Evolutionary conservation across 257 asterid genomes (phyloP).

Genomic region (Thymus mandschuricus): DNA sequence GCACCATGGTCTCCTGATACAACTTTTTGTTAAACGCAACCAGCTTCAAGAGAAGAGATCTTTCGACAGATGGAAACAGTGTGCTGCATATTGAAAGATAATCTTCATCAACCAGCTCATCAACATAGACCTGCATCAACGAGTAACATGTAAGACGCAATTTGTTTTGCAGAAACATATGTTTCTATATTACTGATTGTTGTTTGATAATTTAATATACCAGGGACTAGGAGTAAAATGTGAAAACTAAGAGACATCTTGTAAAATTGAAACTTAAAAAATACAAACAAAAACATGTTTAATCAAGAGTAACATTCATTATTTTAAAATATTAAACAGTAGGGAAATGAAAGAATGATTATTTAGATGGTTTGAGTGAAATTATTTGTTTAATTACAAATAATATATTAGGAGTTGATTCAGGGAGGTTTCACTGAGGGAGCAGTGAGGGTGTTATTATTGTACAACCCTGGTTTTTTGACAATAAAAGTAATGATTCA

Average conservation of each 20-base stretch:
- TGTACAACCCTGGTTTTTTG: not conserved
- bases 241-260: not conserved
- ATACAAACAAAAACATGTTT: not conserved
- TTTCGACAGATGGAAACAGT: slow-evolving; percentile 65
- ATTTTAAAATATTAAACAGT: not conserved
- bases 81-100: slow-evolving; percentile 79
- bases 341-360: not conserved
- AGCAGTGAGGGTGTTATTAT: not conserved
- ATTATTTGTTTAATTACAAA: not conserved
- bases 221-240: not conserved
- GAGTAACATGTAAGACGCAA: not conserved
- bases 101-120: slow-evolving; percentile 87
- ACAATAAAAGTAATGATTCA: not conserved
- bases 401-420: not conserved
- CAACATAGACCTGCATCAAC: slow-evolving; percentile 79
- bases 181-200: not conserved
- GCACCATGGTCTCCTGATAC: slow-evolving; percentile 75
- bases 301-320: not conserved
- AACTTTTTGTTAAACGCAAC: slow-evolving; percentile 72
- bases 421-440: not conserved
- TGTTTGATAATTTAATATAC: not conserved
- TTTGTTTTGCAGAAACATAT: not conserved
- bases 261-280: not conserved
- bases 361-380: not conserved
- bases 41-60: slow-evolving; percentile 56